Conservation (phyloP, 306 rosid genomes). For the Acacia confusa region DNA sequence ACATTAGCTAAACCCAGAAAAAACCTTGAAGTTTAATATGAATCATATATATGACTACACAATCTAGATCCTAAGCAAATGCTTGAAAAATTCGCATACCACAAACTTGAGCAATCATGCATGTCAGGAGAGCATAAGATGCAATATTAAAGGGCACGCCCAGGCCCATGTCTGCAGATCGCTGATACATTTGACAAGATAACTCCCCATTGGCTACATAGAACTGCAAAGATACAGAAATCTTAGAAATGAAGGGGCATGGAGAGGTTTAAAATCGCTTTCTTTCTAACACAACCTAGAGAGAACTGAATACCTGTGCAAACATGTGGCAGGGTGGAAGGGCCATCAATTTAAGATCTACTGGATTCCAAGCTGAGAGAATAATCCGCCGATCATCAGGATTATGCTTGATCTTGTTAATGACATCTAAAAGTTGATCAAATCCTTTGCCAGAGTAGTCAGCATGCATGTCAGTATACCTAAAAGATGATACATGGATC, state of each 20-base stretch:
- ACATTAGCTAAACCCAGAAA: not conserved
- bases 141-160: constrained; percentile 98
- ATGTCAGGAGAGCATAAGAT: constrained; percentile 91
- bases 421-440: constrained; percentile 91
- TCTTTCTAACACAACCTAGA: constrained; percentile 26
- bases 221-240: constrained; percentile 56
- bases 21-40: constrained; percentile 10
- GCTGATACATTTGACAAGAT: constrained; percentile 97
- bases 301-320: constrained; percentile 70
- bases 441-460: constrained; percentile 92
- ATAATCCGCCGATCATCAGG: constrained; percentile 91
- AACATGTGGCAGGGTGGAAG: constrained; percentile 99
- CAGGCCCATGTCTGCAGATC: constrained; percentile 96
- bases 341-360: constrained; percentile 93
- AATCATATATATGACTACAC: not conserved
- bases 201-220: constrained; percentile 92
- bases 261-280: not conserved
- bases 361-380: constrained; percentile 96
- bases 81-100: constrained; percentile 60
- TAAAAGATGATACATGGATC: constrained; percentile 37
- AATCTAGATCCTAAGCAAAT: constrained; percentile 22
- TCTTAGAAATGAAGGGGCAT: not conserved
- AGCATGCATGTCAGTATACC: constrained; percentile 95
- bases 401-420: constrained; percentile 79
- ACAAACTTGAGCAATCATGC: constrained; percentile 96